Base-by-base conservation (phyloP, 169 alveolate species). In the Plasmodium gaboni region DNA sequence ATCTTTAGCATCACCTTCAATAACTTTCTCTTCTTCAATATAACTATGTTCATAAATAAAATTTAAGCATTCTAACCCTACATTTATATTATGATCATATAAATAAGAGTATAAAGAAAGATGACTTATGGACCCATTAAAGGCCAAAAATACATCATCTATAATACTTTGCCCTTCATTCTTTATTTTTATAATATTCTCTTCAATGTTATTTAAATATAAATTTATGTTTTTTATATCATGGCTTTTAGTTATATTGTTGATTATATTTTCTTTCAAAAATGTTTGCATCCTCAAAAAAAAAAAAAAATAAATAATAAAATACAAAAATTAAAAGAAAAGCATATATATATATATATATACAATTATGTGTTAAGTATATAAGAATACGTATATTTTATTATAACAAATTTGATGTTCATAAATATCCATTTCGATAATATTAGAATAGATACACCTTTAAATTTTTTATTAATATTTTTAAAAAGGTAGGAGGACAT, bases 71-170 rank as follows among this genome's bases (percentile, higher is more conserved):
- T 76, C 76, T 64, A 76, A 64, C 15, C 67, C 74, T 1, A 76
- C 89, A 13, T 55, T 26, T 46, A 76, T 13, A 55, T 76, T 76
- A 22, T 76, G 89, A 22, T 76, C 89, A 69, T 48, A 76, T 22
- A 76, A 64, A 51, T 76, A 76, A 22, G 89, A 51, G 13, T 76
- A 76, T 19, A 76, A 57, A 19, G 89, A 76, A 13, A 76, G 44
- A 53, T 76, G 89, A 9, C 89, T 64, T 9, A 76, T 76, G 1
- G 89, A 76, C 17, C 89, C 89, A 13, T 76, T 76, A 68, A 76
- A 76, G 24, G 89, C 89, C 12, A 76, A 46, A 42, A 76, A 76
- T 1, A 76, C 73, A 10, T 76, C 76, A 44, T 76, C 89, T 12
- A 76, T 76, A 12, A 76, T 63, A 24, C 89, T 76, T 12, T 24